Percentiles rank a stretch among this genome's conserved stretches.
Evolutionary conservation across 139 green algal species (phyloP).

Genomic region (Penium margaritaceum): DNA sequence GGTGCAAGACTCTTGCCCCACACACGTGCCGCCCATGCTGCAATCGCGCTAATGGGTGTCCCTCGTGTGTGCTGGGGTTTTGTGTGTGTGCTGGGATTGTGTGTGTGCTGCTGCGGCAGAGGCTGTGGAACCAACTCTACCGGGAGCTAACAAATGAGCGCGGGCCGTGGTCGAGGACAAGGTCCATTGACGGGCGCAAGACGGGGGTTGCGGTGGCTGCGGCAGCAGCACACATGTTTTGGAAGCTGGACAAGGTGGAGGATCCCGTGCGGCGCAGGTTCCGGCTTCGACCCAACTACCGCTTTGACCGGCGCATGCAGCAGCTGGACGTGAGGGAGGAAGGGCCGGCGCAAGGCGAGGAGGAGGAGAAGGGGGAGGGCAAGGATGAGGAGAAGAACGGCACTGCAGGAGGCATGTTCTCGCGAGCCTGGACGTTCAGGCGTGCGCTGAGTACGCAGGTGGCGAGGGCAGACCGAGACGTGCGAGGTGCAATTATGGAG

Average conservation of each 20-base stretch:
- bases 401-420: not conserved
- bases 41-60: no score
- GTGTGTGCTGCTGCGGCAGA: no score
- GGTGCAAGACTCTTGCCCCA: no score
- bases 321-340: not conserved
- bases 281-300: conserved; percentile 7
- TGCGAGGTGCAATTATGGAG: not conserved
- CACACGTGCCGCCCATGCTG: no score
- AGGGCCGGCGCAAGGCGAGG: no score
- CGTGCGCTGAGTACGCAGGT: not conserved
- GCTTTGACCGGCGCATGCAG: not conserved
- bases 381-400: not conserved
- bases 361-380: not conserved
- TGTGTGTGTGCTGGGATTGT: no score
- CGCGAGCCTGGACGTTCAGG: not conserved
- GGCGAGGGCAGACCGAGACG: not conserved
- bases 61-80: no score
- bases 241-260: conserved; percentile 22
- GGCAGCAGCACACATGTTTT: not conserved
- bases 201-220: no score
- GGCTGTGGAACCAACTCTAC: not conserved
- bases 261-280: conserved; percentile 9
- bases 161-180: not conserved
- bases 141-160: not conserved
- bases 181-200: not conserved